phyloP scores from a whole-genome alignment of 495 filamentous ascomycete genomes.

The Penicillium steckii region DNA sequence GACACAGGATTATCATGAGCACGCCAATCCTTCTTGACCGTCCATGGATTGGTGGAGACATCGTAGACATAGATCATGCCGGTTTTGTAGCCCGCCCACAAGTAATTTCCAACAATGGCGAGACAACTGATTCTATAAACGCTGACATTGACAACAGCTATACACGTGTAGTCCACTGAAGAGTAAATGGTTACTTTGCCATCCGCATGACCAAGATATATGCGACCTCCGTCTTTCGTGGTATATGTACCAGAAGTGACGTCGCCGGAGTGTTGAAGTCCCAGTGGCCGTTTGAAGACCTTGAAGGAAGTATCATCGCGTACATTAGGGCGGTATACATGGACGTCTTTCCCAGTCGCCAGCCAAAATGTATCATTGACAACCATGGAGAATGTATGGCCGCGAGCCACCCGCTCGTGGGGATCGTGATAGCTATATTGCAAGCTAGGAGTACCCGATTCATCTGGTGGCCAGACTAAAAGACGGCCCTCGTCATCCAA shows the following conservation, averaged over 20 bases:
- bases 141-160: constrained; percentile 78
- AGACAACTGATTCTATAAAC: constrained; percentile 94
- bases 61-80: constrained; percentile 97
- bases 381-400: constrained; percentile 84
- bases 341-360: constrained; percentile 81
- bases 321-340: constrained; percentile 73
- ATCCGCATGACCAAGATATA: constrained; percentile 90
- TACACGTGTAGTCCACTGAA: constrained; percentile 65
- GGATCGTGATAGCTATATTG: constrained; percentile 58
- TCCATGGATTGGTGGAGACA: constrained; percentile 77
- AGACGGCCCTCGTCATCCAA: constrained; percentile 88
- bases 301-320: constrained; percentile 69
- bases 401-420: constrained; percentile 70
- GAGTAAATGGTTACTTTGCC: constrained; percentile 95
- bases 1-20: constrained; percentile 82
- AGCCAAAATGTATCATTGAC: constrained; percentile 82
- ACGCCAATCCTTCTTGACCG: constrained; percentile 88
- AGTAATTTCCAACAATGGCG: constrained; percentile 73
- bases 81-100: constrained; percentile 94
- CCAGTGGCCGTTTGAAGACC: constrained; percentile 65
- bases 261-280: constrained; percentile 69
- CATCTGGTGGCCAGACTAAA: constrained; percentile 82
- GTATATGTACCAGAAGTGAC: constrained; percentile 83
- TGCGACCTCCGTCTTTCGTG: constrained; percentile 69
- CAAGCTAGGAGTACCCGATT: constrained; percentile 70